Percentiles rank a stretch among this genome's conserved stretches.
Conservation (phyloP, 371 early-diverging fungal genomes). For the Actinomortierella wolfii region DNA sequence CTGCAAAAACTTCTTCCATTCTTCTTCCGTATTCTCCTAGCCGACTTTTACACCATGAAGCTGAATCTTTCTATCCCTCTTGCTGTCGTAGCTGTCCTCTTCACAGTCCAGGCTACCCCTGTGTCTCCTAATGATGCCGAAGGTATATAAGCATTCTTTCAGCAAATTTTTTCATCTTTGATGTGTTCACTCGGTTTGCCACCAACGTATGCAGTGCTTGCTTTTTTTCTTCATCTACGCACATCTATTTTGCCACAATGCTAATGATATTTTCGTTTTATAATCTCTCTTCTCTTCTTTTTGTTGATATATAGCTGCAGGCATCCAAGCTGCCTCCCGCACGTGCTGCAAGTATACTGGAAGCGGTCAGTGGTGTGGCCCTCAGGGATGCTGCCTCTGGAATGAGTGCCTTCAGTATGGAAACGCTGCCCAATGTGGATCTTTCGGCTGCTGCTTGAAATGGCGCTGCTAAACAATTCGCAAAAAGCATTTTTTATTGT, state of each 20-base stretch:
- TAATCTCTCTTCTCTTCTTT: not conserved
- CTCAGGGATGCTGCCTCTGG: slow-evolving; percentile 24
- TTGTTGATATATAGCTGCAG: not conserved
- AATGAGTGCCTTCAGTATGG: slow-evolving; percentile 10
- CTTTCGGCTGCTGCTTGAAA: slow-evolving; percentile 18
- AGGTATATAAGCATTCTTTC: not conserved
- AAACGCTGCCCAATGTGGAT: slow-evolving; percentile 26
- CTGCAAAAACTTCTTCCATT: no score
- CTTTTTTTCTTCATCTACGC: no score
- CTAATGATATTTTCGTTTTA: no score
- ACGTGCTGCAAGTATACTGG: slow-evolving; percentile 23
- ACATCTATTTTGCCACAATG: no score
- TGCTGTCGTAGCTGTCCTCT: slow-evolving; percentile 12
- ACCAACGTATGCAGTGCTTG: no score
- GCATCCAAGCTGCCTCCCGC: slow-evolving; percentile 4
- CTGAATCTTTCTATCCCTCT: slow-evolving; percentile 14
- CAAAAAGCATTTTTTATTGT: no score
- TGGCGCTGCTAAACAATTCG: slow-evolving; percentile 18
- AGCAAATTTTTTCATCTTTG: not conserved
- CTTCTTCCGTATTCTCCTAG: no score
- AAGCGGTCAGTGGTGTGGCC: slow-evolving; percentile 20
- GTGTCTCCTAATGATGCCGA: slow-evolving; percentile 5
- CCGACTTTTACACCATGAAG: no score
- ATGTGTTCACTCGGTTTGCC: not conserved
- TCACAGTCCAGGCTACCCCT: slow-evolving; percentile 12